Conservation (phyloP, 495 filamentous ascomycete species). For the Podospora pseudocomata region DNA sequence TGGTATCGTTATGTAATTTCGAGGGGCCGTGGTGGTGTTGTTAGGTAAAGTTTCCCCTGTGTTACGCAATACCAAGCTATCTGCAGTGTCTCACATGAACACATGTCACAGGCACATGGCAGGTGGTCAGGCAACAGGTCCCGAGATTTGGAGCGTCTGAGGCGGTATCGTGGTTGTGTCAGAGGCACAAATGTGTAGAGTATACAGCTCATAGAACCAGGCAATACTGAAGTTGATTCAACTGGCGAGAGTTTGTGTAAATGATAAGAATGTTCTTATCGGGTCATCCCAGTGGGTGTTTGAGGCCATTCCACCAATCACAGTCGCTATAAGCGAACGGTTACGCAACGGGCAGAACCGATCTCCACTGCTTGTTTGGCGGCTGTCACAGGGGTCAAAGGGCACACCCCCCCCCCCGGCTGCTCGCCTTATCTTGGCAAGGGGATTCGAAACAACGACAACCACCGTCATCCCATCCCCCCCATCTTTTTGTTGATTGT, state of each 20-base stretch:
- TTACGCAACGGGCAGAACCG: background rate
- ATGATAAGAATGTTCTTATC: background rate
- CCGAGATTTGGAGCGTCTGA: background rate
- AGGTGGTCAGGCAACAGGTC: background rate
- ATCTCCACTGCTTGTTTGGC: background rate
- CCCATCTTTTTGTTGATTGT: background rate
- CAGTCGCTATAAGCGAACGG: background rate
- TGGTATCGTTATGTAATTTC: constrained; percentile 3
- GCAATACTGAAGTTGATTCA: background rate
- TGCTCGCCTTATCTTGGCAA: background rate
- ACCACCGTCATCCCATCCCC: background rate
- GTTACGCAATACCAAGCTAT: constrained; percentile 1
- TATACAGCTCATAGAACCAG: background rate
- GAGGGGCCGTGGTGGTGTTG: background rate
- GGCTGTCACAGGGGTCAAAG: background rate
- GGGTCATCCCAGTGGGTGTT: background rate
- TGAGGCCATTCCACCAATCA: background rate
- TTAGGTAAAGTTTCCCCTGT: constrained; percentile 3
- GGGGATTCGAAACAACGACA: background rate
- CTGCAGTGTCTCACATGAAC: background rate
- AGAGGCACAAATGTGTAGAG: background rate
- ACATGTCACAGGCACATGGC: constrained; percentile 1
- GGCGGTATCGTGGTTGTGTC: background rate
- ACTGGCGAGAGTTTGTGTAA: background rate
- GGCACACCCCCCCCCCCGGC: too few species aligned